Evolutionary conservation across 2,329 filamentous ascomycete genomes (phyloP).

Genomic region (Penicillium freii): DNA sequence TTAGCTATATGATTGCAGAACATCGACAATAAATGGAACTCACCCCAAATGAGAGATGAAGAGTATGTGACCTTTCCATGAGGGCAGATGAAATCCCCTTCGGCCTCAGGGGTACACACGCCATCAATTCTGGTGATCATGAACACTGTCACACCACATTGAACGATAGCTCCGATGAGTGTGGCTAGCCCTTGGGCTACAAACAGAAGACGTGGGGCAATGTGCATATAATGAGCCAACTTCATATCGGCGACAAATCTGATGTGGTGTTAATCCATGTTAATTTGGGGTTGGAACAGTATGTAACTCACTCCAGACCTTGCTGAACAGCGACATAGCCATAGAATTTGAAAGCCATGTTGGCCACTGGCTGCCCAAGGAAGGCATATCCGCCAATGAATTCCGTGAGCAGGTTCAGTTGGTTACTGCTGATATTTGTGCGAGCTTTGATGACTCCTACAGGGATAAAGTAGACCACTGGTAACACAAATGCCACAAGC

Average conservation of each 20-base stretch:
- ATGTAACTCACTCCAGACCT: constrained; percentile 47
- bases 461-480: constrained; percentile 48
- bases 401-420: constrained; percentile 49
- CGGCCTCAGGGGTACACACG: constrained; percentile 55
- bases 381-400: constrained; percentile 52
- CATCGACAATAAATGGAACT: neutral
- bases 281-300: neutral
- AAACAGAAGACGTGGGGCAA: constrained; percentile 52
- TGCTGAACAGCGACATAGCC: constrained; percentile 66
- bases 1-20: neutral
- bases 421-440: constrained; percentile 51
- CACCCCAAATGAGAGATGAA: constrained; percentile 68
- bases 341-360: constrained; percentile 69
- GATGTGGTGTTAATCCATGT: neutral
- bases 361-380: constrained; percentile 48
- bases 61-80: constrained; percentile 62
- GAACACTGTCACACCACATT: constrained; percentile 52
- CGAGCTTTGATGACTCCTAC: constrained; percentile 50
- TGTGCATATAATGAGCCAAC: constrained; percentile 52
- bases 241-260: constrained; percentile 67
- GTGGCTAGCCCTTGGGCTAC: constrained; percentile 52
- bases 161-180: constrained; percentile 50
- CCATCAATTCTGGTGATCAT: constrained; percentile 48
- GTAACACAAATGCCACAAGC: constrained; percentile 46
- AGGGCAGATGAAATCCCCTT: constrained; percentile 60